Base-by-base conservation (phyloP, 441 rosid genomes). In the Erodium moschatum region DNA sequence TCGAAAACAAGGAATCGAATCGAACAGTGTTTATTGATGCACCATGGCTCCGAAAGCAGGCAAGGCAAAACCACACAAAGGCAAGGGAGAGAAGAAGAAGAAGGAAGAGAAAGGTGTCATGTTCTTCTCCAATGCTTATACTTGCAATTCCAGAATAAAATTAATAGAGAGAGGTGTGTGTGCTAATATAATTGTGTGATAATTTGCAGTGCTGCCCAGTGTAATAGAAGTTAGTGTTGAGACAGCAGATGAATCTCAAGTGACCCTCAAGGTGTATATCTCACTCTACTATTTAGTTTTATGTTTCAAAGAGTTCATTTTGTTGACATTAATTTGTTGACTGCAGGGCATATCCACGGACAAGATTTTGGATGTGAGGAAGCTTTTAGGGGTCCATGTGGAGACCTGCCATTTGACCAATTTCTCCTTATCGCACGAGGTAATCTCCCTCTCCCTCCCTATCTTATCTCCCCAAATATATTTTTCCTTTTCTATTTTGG, bases 71-170 rank as follows among this genome's bases (percentile, higher is more conserved):
- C 80, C 84, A 8, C 89, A 88, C 65, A 88, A 82, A 73, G 76
- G 79, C 56, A 88, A 86, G 76, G 89, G 89, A 66, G 94, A 88
- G 27, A 88, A 86, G 84, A 88, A 84, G 87, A 88, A 88, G 75
- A 88, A 86, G 67, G 94, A 83, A 76, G 94, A 88, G 84, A 88
- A 86, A 88, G 89, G 93, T 86, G 69, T 33, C 35, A 4, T 38
- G 16, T 19, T 70, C 5, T 35, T 42, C 5, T 0, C 15, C 44
- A 12, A 33, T 15, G 13, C 3, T 8, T 1, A 56, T 61, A 33
- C 18, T 6, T 35, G 21, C 31, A 31, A 38, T 29, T 29, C 31
- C n/a, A n/a, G n/a, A n/a, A n/a, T n/a, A n/a, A n/a, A n/a, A n/a
- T n/a, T n/a, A n/a, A n/a, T n/a, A n/a, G n/a, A n/a, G n/a, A n/a